Conservation (phyloP, 305 asterid genomes). For the Rubia tinctorum region DNA sequence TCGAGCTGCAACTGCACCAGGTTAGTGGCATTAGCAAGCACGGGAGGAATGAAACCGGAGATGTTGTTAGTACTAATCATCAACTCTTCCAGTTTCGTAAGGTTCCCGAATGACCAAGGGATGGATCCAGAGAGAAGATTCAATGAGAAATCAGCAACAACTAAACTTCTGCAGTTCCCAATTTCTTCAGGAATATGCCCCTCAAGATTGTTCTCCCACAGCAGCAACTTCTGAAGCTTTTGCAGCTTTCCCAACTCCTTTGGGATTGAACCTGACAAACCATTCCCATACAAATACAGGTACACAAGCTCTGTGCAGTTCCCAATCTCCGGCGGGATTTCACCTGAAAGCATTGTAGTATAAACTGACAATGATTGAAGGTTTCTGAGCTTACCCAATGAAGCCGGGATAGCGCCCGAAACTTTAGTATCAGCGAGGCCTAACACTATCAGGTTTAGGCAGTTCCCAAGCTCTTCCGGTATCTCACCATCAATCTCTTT, state of each 20-base stretch:
- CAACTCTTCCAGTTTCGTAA: constrained; percentile 60
- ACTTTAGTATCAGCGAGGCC: constrained; percentile 81
- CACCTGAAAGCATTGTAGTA: constrained; percentile 76
- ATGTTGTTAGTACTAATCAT: constrained; percentile 83
- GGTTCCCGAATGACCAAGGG: constrained; percentile 64
- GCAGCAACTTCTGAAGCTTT: constrained; percentile 55
- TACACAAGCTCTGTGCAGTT: constrained; percentile 73
- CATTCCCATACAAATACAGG: constrained; percentile 61
- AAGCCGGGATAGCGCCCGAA: constrained; percentile 60
- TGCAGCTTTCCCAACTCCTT: constrained; percentile 60
- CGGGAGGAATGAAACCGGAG: constrained; percentile 77
- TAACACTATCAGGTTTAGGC: constrained; percentile 41
- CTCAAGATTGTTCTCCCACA: constrained; percentile 73
- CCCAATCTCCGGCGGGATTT: constrained; percentile 69
- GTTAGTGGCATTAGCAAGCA: constrained; percentile 57
- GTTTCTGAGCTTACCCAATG: constrained; percentile 54
- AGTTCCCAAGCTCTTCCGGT: constrained; percentile 57
- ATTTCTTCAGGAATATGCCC: constrained; percentile 60
- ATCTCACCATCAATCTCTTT: constrained; percentile 59
- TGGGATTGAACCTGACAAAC: constrained; percentile 67
- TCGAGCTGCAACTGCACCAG: constrained; percentile 71
- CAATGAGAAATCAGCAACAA: constrained; percentile 57
- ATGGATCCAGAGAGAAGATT: constrained; percentile 55
- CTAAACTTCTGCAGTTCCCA: constrained; percentile 52
- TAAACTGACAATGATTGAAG: constrained; percentile 62